These are phyloP conservation scores for Gymnopilus dilepis DNA, from an alignment of 768 basidiomycete genomes.

Conservation along the genomic window DNA sequence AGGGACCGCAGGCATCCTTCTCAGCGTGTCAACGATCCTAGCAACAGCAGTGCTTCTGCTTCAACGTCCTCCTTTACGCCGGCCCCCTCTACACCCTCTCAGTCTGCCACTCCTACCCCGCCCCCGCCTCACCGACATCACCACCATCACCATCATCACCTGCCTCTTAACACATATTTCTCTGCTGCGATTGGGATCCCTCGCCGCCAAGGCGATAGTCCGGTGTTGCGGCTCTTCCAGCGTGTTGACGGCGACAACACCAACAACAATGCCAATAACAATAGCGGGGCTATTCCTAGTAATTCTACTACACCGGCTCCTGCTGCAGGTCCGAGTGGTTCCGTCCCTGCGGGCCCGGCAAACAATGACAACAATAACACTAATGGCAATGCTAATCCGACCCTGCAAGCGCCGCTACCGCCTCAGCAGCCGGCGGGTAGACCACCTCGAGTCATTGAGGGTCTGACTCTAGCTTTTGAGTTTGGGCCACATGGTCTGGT, in stretches of 20 bases:
- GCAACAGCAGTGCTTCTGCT: constrained; percentile 23
- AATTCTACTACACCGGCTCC: no score
- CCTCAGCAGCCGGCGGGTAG: constrained; percentile 4
- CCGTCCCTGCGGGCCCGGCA: constrained; percentile 5
- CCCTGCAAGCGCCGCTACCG: constrained; percentile 1
- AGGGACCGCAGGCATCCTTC: constrained; percentile 70
- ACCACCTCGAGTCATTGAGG: constrained; percentile 7
- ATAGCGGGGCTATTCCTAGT: no score
- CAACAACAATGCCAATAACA: constrained; percentile 8
- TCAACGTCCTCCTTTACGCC: constrained; percentile 17
- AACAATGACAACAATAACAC: constrained; percentile 1
- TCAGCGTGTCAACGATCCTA: constrained; percentile 48
- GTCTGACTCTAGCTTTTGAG: constrained; percentile 16
- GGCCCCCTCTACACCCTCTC: constrained; percentile 16
- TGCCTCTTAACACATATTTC: background rate
- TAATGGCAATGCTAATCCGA: constrained; percentile 8
- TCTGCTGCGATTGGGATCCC: constrained; percentile 5
- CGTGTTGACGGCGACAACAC: background rate
- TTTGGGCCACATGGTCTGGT: constrained; percentile 8
- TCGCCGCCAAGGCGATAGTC: constrained; percentile 5
- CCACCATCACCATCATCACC: background rate
- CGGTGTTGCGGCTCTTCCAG: constrained; percentile 1
- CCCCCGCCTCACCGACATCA: background rate
- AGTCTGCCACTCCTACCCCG: constrained; percentile 3
- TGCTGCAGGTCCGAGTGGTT: constrained; percentile 13